A percentile compares a stretch with the other conserved stretches of the same genome.
phyloP scores from a whole-genome alignment of 2,329 filamentous ascomycete genomes.

The Pestalotiopsis sp. region DNA sequence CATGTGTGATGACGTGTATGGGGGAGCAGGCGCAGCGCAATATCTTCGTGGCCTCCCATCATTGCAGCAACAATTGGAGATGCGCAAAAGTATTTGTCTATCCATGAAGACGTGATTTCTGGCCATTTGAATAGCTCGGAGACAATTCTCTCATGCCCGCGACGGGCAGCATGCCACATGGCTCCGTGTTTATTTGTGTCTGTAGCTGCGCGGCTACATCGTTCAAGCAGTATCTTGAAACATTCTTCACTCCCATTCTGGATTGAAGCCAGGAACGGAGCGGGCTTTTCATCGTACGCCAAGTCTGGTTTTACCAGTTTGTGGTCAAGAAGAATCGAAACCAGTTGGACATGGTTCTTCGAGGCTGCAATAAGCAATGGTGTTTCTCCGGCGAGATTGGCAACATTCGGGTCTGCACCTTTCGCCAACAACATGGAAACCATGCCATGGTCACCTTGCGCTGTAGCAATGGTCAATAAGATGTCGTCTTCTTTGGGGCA shows the following conservation, averaged over 20 bases:
- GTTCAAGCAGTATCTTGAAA: not conserved
- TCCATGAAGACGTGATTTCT: not conserved
- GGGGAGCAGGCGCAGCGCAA: not conserved
- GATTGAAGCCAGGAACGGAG: not conserved
- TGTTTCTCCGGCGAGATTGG: not conserved
- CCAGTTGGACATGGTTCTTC: not conserved
- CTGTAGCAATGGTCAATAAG: not conserved
- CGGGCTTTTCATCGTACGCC: not conserved
- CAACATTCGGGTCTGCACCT: not conserved
- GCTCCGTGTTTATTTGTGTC: not conserved
- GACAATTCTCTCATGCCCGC: not conserved
- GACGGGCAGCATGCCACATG: not conserved
- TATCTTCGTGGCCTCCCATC: not conserved
- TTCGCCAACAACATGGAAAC: not conserved
- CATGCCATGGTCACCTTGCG: not conserved
- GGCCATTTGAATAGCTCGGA: not conserved
- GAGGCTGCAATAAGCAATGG: not conserved
- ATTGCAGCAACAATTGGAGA: not conserved
- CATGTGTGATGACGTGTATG: not conserved
- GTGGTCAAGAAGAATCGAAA: not conserved
- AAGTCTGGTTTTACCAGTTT: not conserved
- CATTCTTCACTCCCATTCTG: not conserved
- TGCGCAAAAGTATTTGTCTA: not conserved
- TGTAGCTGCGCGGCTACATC: not conserved
- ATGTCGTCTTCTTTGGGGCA: not conserved